Evolutionary conservation across 495 filamentous ascomycete genomes (phyloP), one percentile per base, ranked within the genome.

Genomic region (Elasticomyces elasticus): DNA sequence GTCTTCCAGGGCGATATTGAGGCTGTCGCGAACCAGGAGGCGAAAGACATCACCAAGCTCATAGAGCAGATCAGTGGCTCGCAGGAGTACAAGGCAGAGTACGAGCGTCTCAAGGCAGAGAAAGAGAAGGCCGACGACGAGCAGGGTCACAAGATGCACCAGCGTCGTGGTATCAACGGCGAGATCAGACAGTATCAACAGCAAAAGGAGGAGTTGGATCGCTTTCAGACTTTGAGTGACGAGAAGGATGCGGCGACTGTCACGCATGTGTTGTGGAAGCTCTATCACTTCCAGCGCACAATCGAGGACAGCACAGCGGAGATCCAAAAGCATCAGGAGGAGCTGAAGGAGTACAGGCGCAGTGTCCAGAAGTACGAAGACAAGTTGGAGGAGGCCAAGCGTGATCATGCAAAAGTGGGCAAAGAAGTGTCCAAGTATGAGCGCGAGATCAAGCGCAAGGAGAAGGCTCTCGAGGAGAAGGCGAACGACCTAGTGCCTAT

Each of bases 1-100:
- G 92, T 99, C 25, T 97, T 97, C 69, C 92, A 99, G 68, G 92
- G 92, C 49, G 92, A 99, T 66, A 92, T 99, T 40, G 92, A 99
- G 70, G 83, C 87, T n/a, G 96, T 99, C 59, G 94, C 92, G 5
- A 85, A 87, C 6, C 92, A 97, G 67, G 88, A 87, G 0, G 88
- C 92, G 0, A 86, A 83, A 59, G 92, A 97, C 59, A 79, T 97
- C n/a, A 99, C 92, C 0, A 82, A 87, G 22, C 70, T 97, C 48
- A 94, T 99, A 42, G 92, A 99, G 71, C 92, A 96, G 69, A 97
- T 99, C 47, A 95, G 89, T 1, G 92, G 92, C 43, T 95, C 88
- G 70, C 69, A 96, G 49, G 92, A 99, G 59, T 88, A 91, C 74
- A 97, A 96, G 70, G 83, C 81, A 13, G 92, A 96, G 54, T 99